phyloP scores from a whole-genome alignment of 2,329 filamentous ascomycete genomes.

The Raffaelea ambrosiae region DNA sequence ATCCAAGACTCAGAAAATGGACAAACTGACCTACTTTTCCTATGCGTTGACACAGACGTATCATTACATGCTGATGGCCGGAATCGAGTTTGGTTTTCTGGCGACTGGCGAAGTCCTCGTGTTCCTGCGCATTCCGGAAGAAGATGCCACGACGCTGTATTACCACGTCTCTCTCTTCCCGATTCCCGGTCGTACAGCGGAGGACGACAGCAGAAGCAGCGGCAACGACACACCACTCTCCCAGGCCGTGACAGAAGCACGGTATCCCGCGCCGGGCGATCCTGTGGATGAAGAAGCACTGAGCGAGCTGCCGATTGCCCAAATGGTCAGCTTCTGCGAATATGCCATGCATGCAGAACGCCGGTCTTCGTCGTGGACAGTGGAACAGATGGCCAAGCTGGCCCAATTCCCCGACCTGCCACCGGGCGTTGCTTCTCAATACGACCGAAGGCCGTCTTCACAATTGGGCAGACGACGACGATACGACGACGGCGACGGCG shows the following conservation, averaged over 20 bases:
- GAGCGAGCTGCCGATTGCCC: constrained; percentile 2
- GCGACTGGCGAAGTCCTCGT: constrained; percentile 6
- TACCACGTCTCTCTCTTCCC: constrained; percentile 7
- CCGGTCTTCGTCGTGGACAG: constrained; percentile 2
- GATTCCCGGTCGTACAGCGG: neutral
- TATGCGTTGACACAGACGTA: constrained; percentile 4
- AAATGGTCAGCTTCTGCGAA: constrained; percentile 6
- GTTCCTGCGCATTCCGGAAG: constrained; percentile 7
- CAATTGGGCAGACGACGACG: constrained; percentile 1
- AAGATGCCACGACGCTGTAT: constrained; percentile 4
- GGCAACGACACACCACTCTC: neutral
- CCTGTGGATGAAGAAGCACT: constrained; percentile 4
- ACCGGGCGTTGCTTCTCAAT: constrained; percentile 1
- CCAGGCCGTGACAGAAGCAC: constrained; percentile 1
- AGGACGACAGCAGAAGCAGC: neutral
- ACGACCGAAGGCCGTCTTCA: neutral
- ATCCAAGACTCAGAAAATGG: constrained; percentile 2
- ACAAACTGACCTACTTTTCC: constrained; percentile 7
- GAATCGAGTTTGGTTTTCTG: constrained; percentile 8
- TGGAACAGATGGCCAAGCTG: constrained; percentile 4
- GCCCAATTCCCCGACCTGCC: constrained; percentile 7
- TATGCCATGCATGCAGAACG: constrained; percentile 5
- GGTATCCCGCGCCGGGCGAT: constrained; percentile 1
- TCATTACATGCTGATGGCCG: constrained; percentile 8
- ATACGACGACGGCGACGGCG: neutral